These are phyloP conservation scores for Ensete glaucum DNA, from an alignment of 176 grass and related monocot species.

Conservation along the genomic window DNA sequence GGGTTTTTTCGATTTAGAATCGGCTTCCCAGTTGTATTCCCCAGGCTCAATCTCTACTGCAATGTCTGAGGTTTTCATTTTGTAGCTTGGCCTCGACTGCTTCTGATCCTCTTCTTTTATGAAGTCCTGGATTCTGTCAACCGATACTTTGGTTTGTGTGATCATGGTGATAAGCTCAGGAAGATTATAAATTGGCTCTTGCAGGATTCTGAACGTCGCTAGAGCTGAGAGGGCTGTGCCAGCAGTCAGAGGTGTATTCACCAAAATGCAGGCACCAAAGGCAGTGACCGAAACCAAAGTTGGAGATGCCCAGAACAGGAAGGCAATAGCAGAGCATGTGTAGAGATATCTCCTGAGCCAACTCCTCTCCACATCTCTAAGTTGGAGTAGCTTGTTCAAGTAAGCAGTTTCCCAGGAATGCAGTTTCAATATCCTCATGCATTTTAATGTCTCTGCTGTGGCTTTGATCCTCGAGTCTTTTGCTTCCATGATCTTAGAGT, in stretches of 20 bases:
- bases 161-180: constrained; percentile 76
- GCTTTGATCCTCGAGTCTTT: constrained; percentile 83
- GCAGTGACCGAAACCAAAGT: constrained; percentile 56
- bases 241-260: constrained; percentile 49
- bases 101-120: constrained; percentile 48
- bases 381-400: constrained; percentile 55
- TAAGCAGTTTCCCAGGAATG: constrained; percentile 80
- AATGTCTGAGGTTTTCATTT: constrained; percentile 11
- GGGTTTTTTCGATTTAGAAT: constrained; percentile 38
- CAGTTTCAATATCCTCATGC: constrained; percentile 90
- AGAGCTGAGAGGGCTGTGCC: constrained; percentile 67
- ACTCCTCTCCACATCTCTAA: constrained; percentile 58
- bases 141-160: constrained; percentile 81
- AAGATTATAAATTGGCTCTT: constrained; percentile 84
- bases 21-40: constrained; percentile 57
- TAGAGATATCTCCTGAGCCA: constrained; percentile 73
- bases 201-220: constrained; percentile 80
- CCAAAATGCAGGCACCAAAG: constrained; percentile 70
- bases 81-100: constrained; percentile 24
- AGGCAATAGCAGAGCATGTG: constrained; percentile 67
- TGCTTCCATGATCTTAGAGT: constrained; percentile 75
- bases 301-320: constrained; percentile 84
- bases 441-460: constrained; percentile 62
- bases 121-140: constrained; percentile 67
- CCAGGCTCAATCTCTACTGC: constrained; percentile 53